phyloP scores from a whole-genome alignment of 371 early-diverging fungal genomes.

The Mucor saturninus region DNA sequence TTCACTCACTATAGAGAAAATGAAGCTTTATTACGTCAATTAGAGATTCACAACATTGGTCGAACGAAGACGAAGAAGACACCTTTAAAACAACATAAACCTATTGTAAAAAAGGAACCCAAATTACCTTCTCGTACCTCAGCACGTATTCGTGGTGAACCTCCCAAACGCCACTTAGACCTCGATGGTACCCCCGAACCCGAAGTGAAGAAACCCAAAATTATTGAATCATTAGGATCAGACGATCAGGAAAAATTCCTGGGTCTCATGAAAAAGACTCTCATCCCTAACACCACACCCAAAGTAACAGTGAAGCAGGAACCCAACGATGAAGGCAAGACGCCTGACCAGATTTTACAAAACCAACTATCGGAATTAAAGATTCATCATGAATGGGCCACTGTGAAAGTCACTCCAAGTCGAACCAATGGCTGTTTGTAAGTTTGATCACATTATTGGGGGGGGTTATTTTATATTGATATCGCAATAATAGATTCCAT shows the following conservation, averaged over 20 bases:
- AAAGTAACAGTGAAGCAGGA: constrained; percentile 4
- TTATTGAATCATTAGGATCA: constrained; percentile 31
- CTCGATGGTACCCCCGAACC: not conserved
- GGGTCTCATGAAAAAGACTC: constrained; percentile 23
- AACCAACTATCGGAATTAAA: constrained; percentile 26
- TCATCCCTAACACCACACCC: constrained; percentile 27
- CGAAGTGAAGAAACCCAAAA: constrained; percentile 16
- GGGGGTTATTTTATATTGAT: not conserved
- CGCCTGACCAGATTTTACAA: constrained; percentile 9
- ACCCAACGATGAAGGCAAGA: constrained; percentile 15
- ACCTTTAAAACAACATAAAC: constrained; percentile 18
- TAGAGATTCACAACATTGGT: constrained; percentile 30
- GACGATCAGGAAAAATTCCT: constrained; percentile 31
- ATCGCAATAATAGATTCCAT: constrained; percentile 57
- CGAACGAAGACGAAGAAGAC: constrained; percentile 5
- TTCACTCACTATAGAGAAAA: constrained; percentile 33
- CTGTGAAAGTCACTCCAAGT: constrained; percentile 62
- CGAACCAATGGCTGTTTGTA: constrained; percentile 56
- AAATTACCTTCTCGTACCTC: constrained; percentile 39
- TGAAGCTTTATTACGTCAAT: constrained; percentile 42
- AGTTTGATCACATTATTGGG: constrained; percentile 8
- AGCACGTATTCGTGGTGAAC: constrained; percentile 47
- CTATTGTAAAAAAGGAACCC: constrained; percentile 26
- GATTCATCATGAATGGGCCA: constrained; percentile 55
- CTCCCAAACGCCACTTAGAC: constrained; percentile 16